A percentile compares a stretch with the other conserved stretches of the same genome.
Conservation (phyloP, 768 basidiomycete species). For the Stropharia rugosoannulata region DNA sequence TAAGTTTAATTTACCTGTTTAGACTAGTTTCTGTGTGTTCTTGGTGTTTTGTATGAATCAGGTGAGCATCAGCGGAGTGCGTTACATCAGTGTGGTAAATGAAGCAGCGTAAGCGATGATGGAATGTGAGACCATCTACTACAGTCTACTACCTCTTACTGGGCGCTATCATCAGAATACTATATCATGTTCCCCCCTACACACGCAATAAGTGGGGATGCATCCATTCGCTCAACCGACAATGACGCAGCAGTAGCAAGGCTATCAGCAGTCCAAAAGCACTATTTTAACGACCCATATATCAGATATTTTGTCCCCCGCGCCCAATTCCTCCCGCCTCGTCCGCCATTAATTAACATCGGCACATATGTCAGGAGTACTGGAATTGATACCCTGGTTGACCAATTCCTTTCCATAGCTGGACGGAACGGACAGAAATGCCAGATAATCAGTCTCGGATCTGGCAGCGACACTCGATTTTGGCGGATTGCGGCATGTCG, state of each 20-base stretch:
- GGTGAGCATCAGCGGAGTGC: too few relatives aligned
- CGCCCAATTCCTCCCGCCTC: slow-evolving; percentile 55
- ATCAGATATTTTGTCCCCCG: slow-evolving; percentile 66
- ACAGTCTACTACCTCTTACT: too few relatives aligned
- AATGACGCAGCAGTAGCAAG: slow-evolving; percentile 82
- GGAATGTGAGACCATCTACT: too few relatives aligned
- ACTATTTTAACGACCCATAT: slow-evolving; percentile 82
- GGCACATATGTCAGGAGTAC: slow-evolving; percentile 87
- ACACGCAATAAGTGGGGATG: slow-evolving; percentile 37
- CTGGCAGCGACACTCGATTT: slow-evolving; percentile 94
- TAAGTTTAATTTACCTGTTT: too few relatives aligned
- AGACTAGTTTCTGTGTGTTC: too few relatives aligned
- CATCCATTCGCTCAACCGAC: slow-evolving; percentile 75
- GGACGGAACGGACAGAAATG: slow-evolving; percentile 43
- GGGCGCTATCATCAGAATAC: background rate
- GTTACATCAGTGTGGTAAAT: too few relatives aligned
- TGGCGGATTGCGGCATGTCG: slow-evolving; percentile 83
- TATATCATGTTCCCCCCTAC: slow-evolving; percentile 19
- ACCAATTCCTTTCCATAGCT: slow-evolving; percentile 56
- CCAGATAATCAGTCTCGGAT: slow-evolving; percentile 93
- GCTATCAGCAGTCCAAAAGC: slow-evolving; percentile 77
- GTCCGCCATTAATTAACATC: slow-evolving; percentile 91
- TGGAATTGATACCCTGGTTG: slow-evolving; percentile 76
- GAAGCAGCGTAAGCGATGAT: too few relatives aligned
- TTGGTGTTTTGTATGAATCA: too few relatives aligned